phyloP scores from a whole-genome alignment of 2,329 filamentous ascomycete species.

The Epichloe festucae region DNA sequence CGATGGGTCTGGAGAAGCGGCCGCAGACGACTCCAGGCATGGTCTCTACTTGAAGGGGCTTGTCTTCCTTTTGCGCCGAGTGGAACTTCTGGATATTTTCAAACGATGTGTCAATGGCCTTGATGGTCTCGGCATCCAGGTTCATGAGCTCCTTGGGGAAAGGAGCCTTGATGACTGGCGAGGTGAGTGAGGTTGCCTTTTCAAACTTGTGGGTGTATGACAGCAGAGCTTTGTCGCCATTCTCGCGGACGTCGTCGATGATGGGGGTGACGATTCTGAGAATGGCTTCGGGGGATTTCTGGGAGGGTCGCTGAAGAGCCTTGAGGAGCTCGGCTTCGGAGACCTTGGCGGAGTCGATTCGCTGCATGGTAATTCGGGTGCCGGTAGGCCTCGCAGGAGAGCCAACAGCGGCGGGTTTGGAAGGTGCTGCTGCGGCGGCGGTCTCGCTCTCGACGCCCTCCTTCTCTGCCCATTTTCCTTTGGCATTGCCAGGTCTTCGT shows the following conservation, averaged over 20 bases:
- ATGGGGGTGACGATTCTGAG: constrained; percentile 86
- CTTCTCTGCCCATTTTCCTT: constrained; percentile 82
- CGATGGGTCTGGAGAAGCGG: constrained; percentile 83
- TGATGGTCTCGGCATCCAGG: constrained; percentile 66
- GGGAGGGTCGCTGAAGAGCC: constrained; percentile 76
- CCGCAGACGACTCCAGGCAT: constrained; percentile 97
- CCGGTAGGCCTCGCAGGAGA: constrained; percentile 23
- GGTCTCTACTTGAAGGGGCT: constrained; percentile 76
- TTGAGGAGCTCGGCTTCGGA: constrained; percentile 53
- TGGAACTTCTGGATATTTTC: constrained; percentile 95
- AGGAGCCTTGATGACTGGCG: constrained; percentile 78
- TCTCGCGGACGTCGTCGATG: constrained; percentile 69
- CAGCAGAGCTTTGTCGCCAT: constrained; percentile 78
- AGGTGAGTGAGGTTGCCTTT: constrained; percentile 80
- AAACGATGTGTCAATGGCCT: constrained; percentile 87
- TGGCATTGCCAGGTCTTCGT: constrained; percentile 83
- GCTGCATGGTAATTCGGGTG: constrained; percentile 66
- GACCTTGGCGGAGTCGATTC: constrained; percentile 56
- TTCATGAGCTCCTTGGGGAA: constrained; percentile 81
- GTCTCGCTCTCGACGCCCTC: constrained; percentile 47
- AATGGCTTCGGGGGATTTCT: constrained; percentile 93
- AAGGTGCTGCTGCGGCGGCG: constrained; percentile 19
- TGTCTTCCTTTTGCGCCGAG: constrained; percentile 74
- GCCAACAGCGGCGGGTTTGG: constrained; percentile 19
- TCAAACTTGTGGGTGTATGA: constrained; percentile 97